Conservation (phyloP, 1,284 basidiomycete genomes). For the Ustilago loliicola region DNA sequence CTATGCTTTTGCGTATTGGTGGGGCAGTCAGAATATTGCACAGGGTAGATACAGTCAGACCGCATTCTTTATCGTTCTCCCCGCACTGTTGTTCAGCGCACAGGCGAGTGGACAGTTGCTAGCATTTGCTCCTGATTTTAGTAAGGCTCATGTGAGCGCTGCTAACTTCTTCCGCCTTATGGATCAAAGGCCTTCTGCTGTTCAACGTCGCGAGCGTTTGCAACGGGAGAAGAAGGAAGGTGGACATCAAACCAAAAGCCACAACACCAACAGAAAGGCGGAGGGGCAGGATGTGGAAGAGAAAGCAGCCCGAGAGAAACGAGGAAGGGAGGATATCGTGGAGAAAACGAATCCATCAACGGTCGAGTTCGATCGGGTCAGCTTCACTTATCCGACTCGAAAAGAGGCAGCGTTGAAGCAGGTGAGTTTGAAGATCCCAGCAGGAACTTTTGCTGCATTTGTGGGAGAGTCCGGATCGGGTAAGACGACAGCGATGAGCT, state of each 20-base stretch:
- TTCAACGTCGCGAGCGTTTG: conserved; percentile 68
- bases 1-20: conserved; percentile 66
- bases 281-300: conserved; percentile 80
- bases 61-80: conserved; percentile 64
- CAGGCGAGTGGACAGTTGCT: conserved; percentile 64
- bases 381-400: conserved; percentile 52
- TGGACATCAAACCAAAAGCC: too few relatives aligned
- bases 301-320: conserved; percentile 89
- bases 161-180: conserved; percentile 57
- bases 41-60: conserved; percentile 56
- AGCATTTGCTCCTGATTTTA: conserved; percentile 63
- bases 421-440: conserved; percentile 56
- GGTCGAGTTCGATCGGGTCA: conserved; percentile 39
- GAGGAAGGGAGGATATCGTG: conserved; percentile 68
- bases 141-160: conserved; percentile 61
- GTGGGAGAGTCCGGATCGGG: conserved; percentile 73
- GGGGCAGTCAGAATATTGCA: conserved; percentile 62
- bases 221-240: conserved; percentile 65
- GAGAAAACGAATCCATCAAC: conserved; percentile 18
- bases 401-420: conserved; percentile 50
- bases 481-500: conserved; percentile 68
- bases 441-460: conserved; percentile 62
- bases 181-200: conserved; percentile 78
- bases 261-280: neutral
- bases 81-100: conserved; percentile 62